These are phyloP conservation scores for Spencermartinsiella europaea DNA, from an alignment of 805 yeast species.

Conservation along the genomic window DNA sequence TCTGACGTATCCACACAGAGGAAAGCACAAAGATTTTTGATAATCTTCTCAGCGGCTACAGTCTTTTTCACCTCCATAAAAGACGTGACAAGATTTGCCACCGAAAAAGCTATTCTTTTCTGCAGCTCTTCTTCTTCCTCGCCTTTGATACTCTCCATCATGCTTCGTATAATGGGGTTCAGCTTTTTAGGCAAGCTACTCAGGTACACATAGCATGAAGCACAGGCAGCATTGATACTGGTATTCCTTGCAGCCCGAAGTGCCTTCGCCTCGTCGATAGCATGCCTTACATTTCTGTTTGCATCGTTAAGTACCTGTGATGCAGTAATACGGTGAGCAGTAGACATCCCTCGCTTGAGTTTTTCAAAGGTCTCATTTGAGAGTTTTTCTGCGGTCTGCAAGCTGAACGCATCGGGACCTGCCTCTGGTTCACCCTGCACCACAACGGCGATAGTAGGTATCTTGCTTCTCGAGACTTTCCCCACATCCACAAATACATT, in stretches of 20 bases:
- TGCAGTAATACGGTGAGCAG: constrained; percentile 66
- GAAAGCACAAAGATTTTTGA: constrained; percentile 86
- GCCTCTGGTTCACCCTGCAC: constrained; percentile 94
- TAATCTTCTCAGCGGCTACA: constrained; percentile 82
- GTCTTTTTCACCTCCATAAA: constrained; percentile 53
- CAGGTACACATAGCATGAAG: constrained; percentile 64
- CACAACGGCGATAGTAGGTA: constrained; percentile 80
- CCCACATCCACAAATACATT: constrained; percentile 74
- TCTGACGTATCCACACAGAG: constrained; percentile 93
- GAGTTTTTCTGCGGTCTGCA: constrained; percentile 70
- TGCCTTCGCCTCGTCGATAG: constrained; percentile 63
- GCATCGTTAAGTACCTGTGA: constrained; percentile 75
- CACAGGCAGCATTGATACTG: constrained; percentile 66
- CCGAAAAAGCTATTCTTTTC: constrained; percentile 60
- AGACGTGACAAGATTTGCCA: constrained; percentile 57
- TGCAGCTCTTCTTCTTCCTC: constrained; percentile 69
- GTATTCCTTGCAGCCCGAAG: constrained; percentile 41
- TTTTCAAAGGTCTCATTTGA: constrained; percentile 61
- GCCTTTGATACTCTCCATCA: constrained; percentile 86
- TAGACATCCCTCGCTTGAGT: constrained; percentile 54
- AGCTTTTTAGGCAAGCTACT: constrained; percentile 68
- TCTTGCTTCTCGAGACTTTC: constrained; percentile 58
- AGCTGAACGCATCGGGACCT: constrained; percentile 86
- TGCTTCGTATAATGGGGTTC: constrained; percentile 79
- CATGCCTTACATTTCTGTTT: constrained; percentile 56